These are phyloP conservation scores for Millerozyma miso DNA, from an alignment of 805 yeast species.

Conservation along the genomic window DNA sequence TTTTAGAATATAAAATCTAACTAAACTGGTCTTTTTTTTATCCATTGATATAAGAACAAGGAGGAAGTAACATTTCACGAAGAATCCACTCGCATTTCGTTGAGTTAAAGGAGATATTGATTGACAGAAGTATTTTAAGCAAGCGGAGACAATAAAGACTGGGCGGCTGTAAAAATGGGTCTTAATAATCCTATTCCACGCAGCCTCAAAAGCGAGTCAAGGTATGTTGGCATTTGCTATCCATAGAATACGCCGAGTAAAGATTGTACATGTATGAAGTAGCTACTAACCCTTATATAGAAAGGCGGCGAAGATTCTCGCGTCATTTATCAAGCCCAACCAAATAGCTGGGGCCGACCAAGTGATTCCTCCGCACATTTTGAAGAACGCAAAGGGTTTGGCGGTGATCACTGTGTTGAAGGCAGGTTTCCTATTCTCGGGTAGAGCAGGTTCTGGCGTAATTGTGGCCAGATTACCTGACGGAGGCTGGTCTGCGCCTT, in stretches of 20 bases:
- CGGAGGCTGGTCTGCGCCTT: conserved; percentile 96
- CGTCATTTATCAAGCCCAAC: conserved; percentile 91
- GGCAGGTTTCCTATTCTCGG: conserved; percentile 94
- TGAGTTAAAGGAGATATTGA: too few relatives aligned
- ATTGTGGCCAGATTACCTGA: conserved; percentile 91
- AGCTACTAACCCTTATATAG: conserved; percentile 26
- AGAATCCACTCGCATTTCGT: too few relatives aligned
- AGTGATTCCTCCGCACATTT: conserved; percentile 83
- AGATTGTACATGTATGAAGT: background rate
- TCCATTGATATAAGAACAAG: background rate
- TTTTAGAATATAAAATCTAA: background rate
- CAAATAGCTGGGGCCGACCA: conserved; percentile 85
- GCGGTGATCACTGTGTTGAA: conserved; percentile 91
- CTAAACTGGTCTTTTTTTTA: background rate
- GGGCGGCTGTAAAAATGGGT: conserved; percentile 26
- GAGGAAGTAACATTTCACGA: background rate
- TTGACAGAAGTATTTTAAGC: background rate
- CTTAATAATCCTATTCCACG: conserved; percentile 94
- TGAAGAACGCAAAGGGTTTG: conserved; percentile 87
- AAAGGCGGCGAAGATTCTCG: conserved; percentile 88
- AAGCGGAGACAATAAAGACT: background rate
- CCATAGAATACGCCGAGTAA: background rate
- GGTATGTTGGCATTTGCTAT: conserved; percentile 47
- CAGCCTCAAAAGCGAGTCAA: conserved; percentile 79
- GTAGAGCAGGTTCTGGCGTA: conserved; percentile 96